phyloP scores from a whole-genome alignment of 495 filamentous ascomycete genomes.

The Stereocaulon alpinum region DNA sequence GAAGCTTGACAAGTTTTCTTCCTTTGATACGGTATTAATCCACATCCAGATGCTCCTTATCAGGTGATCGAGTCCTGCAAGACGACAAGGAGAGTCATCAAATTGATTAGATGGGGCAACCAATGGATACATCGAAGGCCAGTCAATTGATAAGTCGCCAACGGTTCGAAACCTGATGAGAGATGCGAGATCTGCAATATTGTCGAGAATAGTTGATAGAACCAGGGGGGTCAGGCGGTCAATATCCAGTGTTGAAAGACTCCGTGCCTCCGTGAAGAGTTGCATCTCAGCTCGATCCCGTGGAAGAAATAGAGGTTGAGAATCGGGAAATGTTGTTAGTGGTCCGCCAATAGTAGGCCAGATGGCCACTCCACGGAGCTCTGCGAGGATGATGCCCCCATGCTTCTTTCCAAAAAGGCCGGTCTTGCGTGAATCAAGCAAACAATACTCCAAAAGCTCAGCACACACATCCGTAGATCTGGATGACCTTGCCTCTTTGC shows the following conservation, averaged over 20 bases:
- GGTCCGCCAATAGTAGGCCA: slow-evolving; percentile 14
- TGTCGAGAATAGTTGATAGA: not conserved
- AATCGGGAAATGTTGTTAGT: not conserved
- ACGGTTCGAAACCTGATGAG: slow-evolving; percentile 6
- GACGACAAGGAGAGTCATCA: not conserved
- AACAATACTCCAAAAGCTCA: slow-evolving; percentile 12
- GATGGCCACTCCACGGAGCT: slow-evolving; percentile 3
- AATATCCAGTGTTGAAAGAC: slow-evolving; percentile 6
- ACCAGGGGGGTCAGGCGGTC: not conserved
- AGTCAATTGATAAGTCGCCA: slow-evolving; percentile 7
- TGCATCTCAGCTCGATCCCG: slow-evolving; percentile 5
- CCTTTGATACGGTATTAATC: not conserved
- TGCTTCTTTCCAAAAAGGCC: no score
- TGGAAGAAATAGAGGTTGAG: slow-evolving; percentile 3
- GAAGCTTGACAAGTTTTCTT: not conserved
- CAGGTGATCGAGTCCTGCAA: not conserved
- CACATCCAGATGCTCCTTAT: slow-evolving; percentile 14
- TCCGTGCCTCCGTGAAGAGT: slow-evolving; percentile 6
- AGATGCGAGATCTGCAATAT: not conserved
- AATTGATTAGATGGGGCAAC: not conserved
- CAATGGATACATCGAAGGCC: slow-evolving; percentile 5
- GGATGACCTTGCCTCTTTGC: not conserved
- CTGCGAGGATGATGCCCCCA: not conserved
- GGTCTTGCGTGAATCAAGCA: slow-evolving; percentile 12
- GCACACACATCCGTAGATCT: not conserved